Conservation (phyloP, 768 basidiomycete species). For the Mycena vulgaris region DNA sequence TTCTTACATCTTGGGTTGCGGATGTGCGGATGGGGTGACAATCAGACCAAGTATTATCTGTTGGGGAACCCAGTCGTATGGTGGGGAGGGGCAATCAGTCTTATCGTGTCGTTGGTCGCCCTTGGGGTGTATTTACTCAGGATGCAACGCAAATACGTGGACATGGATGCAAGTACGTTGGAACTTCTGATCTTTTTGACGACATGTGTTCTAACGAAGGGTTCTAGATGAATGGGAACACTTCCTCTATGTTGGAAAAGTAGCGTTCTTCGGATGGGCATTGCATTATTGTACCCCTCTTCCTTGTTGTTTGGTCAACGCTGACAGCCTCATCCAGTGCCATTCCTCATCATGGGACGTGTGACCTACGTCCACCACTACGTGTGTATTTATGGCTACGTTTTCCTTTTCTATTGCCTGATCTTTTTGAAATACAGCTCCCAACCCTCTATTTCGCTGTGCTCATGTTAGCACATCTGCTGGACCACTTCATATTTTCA, state of each 20-base stretch:
- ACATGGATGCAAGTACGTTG: constrained; percentile 88
- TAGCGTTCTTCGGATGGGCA: constrained; percentile 93
- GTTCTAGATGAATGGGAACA: constrained; percentile 90
- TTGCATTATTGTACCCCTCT: constrained; percentile 85
- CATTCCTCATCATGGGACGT: constrained; percentile 98
- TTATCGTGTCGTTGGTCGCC: constrained; percentile 67
- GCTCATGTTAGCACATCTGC: constrained; percentile 89
- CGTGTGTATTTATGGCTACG: constrained; percentile 63
- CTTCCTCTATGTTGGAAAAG: constrained; percentile 92
- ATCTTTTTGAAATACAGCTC: constrained; percentile 63
- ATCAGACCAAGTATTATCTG: constrained; percentile 92
- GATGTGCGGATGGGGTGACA: constrained; percentile 97
- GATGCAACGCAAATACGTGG: constrained; percentile 89
- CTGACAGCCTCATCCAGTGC: constrained; percentile 66
- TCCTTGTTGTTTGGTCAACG: neutral
- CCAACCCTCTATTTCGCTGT: constrained; percentile 98
- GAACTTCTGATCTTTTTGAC: neutral
- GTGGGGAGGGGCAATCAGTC: constrained; percentile 84
- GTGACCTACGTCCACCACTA: constrained; percentile 98
- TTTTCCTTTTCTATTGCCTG: constrained; percentile 8
- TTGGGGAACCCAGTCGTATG: constrained; percentile 94
- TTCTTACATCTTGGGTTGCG: constrained; percentile 90
- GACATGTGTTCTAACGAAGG: constrained; percentile 10
- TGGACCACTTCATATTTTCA: constrained; percentile 95
- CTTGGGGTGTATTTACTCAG: constrained; percentile 84